phyloP scores from a whole-genome alignment of 805 yeast species.

The Candida ipomoeae region DNA sequence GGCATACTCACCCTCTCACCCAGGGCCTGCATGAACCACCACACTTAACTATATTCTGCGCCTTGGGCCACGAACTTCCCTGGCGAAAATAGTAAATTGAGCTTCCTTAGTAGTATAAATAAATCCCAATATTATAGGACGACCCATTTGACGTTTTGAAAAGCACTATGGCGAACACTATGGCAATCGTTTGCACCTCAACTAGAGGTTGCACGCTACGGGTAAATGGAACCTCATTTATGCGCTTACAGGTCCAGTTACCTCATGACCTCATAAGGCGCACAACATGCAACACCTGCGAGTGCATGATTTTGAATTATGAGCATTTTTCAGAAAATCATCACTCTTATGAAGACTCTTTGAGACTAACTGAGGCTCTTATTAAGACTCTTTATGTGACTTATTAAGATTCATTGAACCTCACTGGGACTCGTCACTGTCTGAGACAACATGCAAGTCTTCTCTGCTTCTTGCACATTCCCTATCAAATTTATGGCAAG shows the following conservation, averaged over 20 bases:
- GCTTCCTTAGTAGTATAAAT: background rate
- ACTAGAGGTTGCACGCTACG: background rate
- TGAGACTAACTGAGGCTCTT: no score
- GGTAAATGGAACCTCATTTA: slow-evolving; percentile 1
- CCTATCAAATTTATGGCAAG: slow-evolving; percentile 11
- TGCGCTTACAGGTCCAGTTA: slow-evolving; percentile 2
- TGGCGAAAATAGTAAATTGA: background rate
- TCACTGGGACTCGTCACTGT: background rate
- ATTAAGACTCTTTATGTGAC: no score
- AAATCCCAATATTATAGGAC: background rate
- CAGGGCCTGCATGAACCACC: slow-evolving; percentile 2
- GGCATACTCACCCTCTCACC: slow-evolving; percentile 1
- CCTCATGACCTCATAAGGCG: background rate
- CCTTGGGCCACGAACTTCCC: background rate
- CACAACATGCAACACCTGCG: background rate
- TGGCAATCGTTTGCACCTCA: background rate
- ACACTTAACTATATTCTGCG: background rate
- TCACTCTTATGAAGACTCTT: background rate
- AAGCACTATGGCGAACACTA: background rate
- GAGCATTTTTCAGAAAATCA: background rate
- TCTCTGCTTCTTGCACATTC: slow-evolving; percentile 29
- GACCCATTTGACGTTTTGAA: no score
- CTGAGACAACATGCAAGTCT: slow-evolving; percentile 7
- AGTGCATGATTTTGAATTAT: background rate
- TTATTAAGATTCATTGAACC: background rate